Percentiles rank a stretch among this genome's conserved stretches.
Evolutionary conservation across 2,329 filamentous ascomycete species (phyloP).

Genomic region (Sclerotinia nivalis): DNA sequence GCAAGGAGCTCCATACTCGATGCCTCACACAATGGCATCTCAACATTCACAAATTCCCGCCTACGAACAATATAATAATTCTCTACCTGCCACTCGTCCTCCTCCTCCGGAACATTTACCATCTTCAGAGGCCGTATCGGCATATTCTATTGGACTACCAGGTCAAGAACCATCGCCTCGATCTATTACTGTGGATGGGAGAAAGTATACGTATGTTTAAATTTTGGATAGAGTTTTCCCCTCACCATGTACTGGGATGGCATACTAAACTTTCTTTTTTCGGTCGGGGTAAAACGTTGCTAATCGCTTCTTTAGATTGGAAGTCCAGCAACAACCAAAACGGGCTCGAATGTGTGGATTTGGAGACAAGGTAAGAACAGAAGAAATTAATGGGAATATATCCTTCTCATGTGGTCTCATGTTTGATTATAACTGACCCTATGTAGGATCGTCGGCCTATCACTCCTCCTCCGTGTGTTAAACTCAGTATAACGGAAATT

Average conservation of each 20-base stretch:
- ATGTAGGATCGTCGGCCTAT: constrained; percentile 86
- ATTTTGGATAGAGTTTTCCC: not conserved
- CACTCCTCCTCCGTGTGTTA: constrained; percentile 90
- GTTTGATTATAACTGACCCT: not conserved
- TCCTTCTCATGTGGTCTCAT: constrained; percentile 4
- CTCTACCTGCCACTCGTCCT: constrained; percentile 28
- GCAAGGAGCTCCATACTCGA: constrained; percentile 28
- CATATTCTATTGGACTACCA: constrained; percentile 29
- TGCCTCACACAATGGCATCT: constrained; percentile 30
- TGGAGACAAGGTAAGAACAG: constrained; percentile 77
- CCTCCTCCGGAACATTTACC: constrained; percentile 31
- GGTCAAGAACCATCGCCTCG: constrained; percentile 29
- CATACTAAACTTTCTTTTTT: not conserved
- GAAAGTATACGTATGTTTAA: constrained; percentile 39
- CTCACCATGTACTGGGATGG: constrained; percentile 2
- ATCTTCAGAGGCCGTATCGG: constrained; percentile 24
- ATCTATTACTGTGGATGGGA: constrained; percentile 30
- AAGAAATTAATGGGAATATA: constrained; percentile 19
- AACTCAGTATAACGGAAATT: constrained; percentile 75
- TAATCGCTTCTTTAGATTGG: constrained; percentile 56
- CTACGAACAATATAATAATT: constrained; percentile 28
- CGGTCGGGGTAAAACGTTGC: constrained; percentile 16
- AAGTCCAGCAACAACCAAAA: constrained; percentile 86
- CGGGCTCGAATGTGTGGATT: constrained; percentile 98
- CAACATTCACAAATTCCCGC: constrained; percentile 29